Evolutionary conservation across 164 flowering plant genomes (phyloP).

Genomic region (Vitis amurensis): DNA sequence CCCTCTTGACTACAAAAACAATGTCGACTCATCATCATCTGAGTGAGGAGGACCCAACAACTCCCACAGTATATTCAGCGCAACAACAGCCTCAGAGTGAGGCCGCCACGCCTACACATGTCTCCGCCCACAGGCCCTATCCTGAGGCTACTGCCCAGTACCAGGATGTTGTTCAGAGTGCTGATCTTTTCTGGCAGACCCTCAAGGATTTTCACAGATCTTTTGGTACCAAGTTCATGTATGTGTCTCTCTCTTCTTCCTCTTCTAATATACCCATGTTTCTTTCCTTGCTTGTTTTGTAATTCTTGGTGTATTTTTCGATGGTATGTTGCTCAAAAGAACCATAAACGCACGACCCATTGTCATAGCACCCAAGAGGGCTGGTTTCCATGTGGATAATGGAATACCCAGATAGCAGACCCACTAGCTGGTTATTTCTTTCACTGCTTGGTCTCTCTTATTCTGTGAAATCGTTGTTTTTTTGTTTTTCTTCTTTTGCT

Average conservation of each 20-base stretch:
- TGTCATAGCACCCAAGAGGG: too few relatives aligned
- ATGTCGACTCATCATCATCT: conserved; percentile 7
- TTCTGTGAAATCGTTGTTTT: too few relatives aligned
- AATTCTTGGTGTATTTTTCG: background rate
- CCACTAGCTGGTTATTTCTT: too few relatives aligned
- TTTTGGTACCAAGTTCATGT: conserved; percentile 56
- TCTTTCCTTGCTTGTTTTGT: conserved; percentile 3
- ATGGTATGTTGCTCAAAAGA: too few relatives aligned
- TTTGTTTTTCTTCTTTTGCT: too few relatives aligned
- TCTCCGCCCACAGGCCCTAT: conserved; percentile 12
- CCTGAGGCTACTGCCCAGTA: conserved; percentile 49
- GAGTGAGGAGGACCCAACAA: conserved; percentile 4
- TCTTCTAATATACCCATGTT: background rate
- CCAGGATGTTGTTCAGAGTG: conserved; percentile 43
- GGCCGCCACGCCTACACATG: background rate
- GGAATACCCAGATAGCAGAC: too few relatives aligned
- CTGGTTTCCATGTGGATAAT: too few relatives aligned
- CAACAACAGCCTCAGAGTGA: conserved; percentile 3
- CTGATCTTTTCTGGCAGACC: conserved; percentile 53
- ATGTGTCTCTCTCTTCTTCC: conserved; percentile 9
- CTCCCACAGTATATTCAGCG: conserved; percentile 1
- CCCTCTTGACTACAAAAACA: background rate
- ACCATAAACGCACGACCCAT: too few relatives aligned
- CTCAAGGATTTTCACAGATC: conserved; percentile 51
- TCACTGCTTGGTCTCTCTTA: too few relatives aligned